Percentiles rank a stretch among this genome's conserved stretches.
These are phyloP conservation scores for Passiflora organensis DNA, from an alignment of 345 rosid species.

Conservation along the genomic window DNA sequence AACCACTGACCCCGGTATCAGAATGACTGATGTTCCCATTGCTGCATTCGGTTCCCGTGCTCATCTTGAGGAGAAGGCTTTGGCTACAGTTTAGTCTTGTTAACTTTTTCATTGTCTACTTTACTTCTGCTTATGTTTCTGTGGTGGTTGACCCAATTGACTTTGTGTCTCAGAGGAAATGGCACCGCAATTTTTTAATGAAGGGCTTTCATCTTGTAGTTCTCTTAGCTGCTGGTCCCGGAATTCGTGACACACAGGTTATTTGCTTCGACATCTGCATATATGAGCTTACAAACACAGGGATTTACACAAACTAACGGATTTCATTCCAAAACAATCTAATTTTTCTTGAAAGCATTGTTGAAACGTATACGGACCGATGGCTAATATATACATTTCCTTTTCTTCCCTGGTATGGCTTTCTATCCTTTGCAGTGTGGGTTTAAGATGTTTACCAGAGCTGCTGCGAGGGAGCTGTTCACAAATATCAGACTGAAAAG, in stretches of 20 bases:
- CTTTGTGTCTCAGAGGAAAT: slow-evolving; percentile 68
- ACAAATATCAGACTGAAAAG: slow-evolving; percentile 79
- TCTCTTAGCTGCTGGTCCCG: slow-evolving; percentile 82
- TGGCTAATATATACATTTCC: neutral
- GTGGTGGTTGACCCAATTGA: slow-evolving; percentile 13
- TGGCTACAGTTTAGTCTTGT: slow-evolving; percentile 72
- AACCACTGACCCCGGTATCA: slow-evolving; percentile 31
- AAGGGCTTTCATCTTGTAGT: slow-evolving; percentile 97
- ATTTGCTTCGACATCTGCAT: neutral
- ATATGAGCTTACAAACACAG: neutral
- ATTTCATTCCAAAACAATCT: no score
- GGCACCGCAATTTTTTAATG: slow-evolving; percentile 96
- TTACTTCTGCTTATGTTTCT: neutral
- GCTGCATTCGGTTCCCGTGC: slow-evolving; percentile 98
- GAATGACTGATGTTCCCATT: slow-evolving; percentile 65
- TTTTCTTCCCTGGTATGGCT: slow-evolving; percentile 8
- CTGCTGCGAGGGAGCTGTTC: slow-evolving; percentile 94
- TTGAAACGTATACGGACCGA: neutral
- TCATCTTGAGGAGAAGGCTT: slow-evolving; percentile 93
- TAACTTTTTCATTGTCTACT: neutral
- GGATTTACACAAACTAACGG: neutral
- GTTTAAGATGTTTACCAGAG: slow-evolving; percentile 97
- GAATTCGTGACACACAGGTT: slow-evolving; percentile 97
- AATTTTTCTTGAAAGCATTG: neutral
- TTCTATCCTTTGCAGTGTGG: slow-evolving; percentile 63